Conservation (phyloP, 441 rosid genomes). For the Mallotus japonicus region DNA sequence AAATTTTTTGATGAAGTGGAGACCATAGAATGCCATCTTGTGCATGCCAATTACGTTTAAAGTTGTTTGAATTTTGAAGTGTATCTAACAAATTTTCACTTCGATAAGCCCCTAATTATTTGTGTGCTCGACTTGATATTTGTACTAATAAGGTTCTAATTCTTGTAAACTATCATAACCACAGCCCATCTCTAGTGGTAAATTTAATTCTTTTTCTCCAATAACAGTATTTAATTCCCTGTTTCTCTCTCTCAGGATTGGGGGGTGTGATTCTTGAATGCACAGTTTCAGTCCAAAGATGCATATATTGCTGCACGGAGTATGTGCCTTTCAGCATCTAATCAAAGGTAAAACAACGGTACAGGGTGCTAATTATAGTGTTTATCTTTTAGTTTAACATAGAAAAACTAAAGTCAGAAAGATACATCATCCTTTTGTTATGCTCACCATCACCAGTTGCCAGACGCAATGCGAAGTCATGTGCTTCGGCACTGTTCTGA, state of each 20-base stretch:
- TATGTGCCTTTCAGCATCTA: neutral
- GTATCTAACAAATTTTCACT: neutral
- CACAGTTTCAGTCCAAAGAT: neutral
- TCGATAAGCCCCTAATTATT: neutral
- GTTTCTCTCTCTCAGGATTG: constrained; percentile 7
- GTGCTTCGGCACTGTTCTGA: neutral
- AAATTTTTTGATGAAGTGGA: too few species aligned
- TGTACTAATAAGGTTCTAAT: neutral
- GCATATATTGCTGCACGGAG: neutral
- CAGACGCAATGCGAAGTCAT: neutral
- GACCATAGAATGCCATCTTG: neutral
- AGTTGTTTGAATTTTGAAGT: neutral
- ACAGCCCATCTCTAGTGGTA: neutral
- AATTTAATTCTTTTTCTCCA: neutral
- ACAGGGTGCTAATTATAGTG: neutral
- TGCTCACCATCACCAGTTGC: neutral
- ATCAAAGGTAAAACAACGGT: constrained; percentile 3
- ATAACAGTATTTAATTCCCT: neutral
- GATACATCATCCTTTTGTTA: too few species aligned
- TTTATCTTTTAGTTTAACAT: neutral
- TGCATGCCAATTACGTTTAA: too few species aligned
- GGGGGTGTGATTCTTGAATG: constrained; percentile 5
- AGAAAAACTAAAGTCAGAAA: neutral
- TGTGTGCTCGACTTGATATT: neutral
- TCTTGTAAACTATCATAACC: neutral